These are phyloP conservation scores for Fennellomyces sp. DNA, from an alignment of 371 early-diverging fungal genomes.

Conservation along the genomic window DNA sequence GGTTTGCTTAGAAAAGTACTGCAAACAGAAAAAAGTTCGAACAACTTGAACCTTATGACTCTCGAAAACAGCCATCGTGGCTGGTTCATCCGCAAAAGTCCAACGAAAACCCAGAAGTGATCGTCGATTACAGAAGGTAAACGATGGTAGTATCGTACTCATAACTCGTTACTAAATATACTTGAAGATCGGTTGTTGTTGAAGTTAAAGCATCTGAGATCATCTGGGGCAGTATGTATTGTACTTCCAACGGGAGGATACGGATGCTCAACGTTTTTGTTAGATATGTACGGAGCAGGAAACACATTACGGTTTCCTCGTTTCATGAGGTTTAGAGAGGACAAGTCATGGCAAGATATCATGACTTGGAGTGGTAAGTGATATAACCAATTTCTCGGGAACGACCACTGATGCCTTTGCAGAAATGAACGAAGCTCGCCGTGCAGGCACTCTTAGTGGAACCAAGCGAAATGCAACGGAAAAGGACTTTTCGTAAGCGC, in stretches of 20 bases:
- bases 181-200: slow-evolving; percentile 59
- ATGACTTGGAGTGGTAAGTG: slow-evolving; percentile 50
- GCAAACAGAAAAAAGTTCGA: slow-evolving; percentile 16
- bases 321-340: slow-evolving; percentile 63
- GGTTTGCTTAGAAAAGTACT: not conserved
- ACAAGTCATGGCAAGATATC: slow-evolving; percentile 65
- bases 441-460: slow-evolving; percentile 30
- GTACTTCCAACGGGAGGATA: too few species aligned
- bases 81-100: slow-evolving; percentile 53
- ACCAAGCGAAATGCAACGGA: slow-evolving; percentile 19
- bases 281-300: slow-evolving; percentile 56
- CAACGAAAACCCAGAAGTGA: slow-evolving; percentile 71
- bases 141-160: not conserved
- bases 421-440: slow-evolving; percentile 21
- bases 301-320: slow-evolving; percentile 80
- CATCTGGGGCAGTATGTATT: slow-evolving; percentile 28
- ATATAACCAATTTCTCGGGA: not conserved
- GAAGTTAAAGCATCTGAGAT: slow-evolving; percentile 74
- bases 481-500: slow-evolving; percentile 21
- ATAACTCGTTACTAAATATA: not conserved
- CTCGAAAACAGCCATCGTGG: slow-evolving; percentile 57
- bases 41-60: slow-evolving; percentile 35
- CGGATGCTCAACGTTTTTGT: not conserved
- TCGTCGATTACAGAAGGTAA: slow-evolving; percentile 59
- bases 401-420: not conserved